Evolutionary conservation across 1,139 yeast genomes (phyloP).

Genomic region (Kodamaea sp.): DNA sequence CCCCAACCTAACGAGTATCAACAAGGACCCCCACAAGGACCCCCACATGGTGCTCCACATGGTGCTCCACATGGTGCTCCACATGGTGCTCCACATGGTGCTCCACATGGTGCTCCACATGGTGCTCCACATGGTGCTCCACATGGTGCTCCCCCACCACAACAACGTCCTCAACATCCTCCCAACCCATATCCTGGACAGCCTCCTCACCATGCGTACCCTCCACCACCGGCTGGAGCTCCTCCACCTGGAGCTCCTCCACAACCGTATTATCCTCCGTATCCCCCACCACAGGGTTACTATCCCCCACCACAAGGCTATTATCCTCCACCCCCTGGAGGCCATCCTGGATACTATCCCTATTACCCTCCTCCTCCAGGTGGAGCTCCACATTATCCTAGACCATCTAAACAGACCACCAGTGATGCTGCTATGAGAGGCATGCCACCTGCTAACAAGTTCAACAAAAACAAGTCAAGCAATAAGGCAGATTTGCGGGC

Average conservation of each 20-base stretch:
- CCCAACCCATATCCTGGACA: slow-evolving; percentile 2
- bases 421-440: slow-evolving; percentile 39
- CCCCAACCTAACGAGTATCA: slow-evolving; percentile 2
- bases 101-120: slow-evolving; percentile 5
- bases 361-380: slow-evolving; percentile 18
- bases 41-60: slow-evolving; percentile 4
- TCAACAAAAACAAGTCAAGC: slow-evolving; percentile 34
- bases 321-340: slow-evolving; percentile 15
- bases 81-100: slow-evolving; percentile 6
- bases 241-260: slow-evolving; percentile 12
- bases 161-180: slow-evolving; percentile 8
- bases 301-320: slow-evolving; percentile 13
- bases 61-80: slow-evolving; percentile 9
- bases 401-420: slow-evolving; percentile 19
- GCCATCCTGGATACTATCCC: slow-evolving; percentile 12
- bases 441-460: slow-evolving; percentile 38
- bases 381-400: slow-evolving; percentile 6
- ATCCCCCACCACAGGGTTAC: slow-evolving; percentile 9
- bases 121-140: slow-evolving; percentile 3
- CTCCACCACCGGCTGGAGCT: slow-evolving; percentile 14
- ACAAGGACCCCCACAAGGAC: slow-evolving; percentile 1
- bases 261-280: slow-evolving; percentile 13
- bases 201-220: slow-evolving; percentile 4
- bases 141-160: slow-evolving; percentile 4
- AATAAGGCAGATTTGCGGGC: slow-evolving; percentile 45